Evolutionary conservation across 257 asterid genomes (phyloP).

Genomic region (Leonotis leonurus): DNA sequence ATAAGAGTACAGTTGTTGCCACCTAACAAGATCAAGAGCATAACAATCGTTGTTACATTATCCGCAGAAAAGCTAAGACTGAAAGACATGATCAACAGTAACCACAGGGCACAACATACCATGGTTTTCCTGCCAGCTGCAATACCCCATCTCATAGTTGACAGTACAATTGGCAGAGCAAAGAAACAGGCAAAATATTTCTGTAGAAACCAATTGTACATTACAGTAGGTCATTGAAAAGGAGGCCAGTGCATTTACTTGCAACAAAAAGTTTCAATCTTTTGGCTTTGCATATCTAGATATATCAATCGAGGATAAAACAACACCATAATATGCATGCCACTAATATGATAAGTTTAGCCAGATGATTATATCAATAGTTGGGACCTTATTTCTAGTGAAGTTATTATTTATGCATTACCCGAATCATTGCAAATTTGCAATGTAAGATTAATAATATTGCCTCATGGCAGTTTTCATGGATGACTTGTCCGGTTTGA

Average conservation of each 20-base stretch:
- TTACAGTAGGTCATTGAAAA: not conserved
- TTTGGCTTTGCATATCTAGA: not conserved
- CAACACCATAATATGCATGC: not conserved
- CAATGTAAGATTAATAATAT: not conserved
- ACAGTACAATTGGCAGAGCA: constrained; percentile 83
- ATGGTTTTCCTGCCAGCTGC: constrained; percentile 93
- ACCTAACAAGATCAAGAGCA: constrained; percentile 40
- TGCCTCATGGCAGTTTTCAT: not conserved
- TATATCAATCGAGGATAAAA: not conserved
- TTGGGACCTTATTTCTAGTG: not conserved
- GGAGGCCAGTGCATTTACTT: not conserved
- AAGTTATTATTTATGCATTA: not conserved
- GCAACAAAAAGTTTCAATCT: not conserved
- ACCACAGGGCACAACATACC: constrained; percentile 31
- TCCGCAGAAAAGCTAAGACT: not conserved
- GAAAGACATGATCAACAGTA: not conserved
- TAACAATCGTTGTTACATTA: not conserved
- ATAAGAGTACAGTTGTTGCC: constrained; percentile 72
- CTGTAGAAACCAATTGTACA: constrained; percentile 32
- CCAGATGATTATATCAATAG: not conserved
- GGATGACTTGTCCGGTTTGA: not conserved
- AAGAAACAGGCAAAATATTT: constrained; percentile 88
- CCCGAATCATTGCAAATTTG: not conserved
- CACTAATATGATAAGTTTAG: not conserved
- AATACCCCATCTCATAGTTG: constrained; percentile 90